Base-by-base conservation (phyloP, 495 filamentous ascomycete genomes). In the Physcia stellaris region DNA sequence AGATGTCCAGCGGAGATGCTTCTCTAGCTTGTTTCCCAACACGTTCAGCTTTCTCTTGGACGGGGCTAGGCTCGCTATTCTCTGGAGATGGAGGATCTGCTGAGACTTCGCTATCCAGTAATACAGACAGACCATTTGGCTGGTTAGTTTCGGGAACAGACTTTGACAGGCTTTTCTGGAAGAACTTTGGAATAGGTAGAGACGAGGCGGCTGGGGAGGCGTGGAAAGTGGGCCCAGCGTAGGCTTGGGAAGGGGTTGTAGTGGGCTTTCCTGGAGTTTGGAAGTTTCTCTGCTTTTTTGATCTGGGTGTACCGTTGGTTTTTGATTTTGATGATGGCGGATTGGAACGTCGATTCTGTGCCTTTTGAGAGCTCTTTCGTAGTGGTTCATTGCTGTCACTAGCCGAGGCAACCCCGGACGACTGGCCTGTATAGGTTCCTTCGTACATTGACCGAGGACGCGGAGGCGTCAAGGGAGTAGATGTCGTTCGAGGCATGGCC, bases 171-270 rank as follows among this genome's bases (percentile, higher is more conserved):
- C n/a, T n/a, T n/a, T n/a, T n/a, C n/a, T n/a, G n/a, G 37, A 94
- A 73, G 55, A 94, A 94, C 54, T 77, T 90, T 1, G 90, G 90
- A 29, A 94, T 83, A 0, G 92, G 92, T 4, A 99, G 70, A n/a
- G 84, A 74, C 3, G 86, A 88, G 2, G 92, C 82, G 2, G 86
- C 87, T 11, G 90, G 90, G 2, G 90, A 99, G 9, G 84, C 81
- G 54, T 95, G 88, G 57, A 99, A 99, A 0, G 84, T 92, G 12
- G 87, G 83, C 12, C 90, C 90, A 11, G 90, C 90, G 57, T 94
- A 99, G 41, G 83, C 69, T 39, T 46, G 46, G 4, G 30, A 29
- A 1, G 47, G 47, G 4, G 50, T 50, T 30, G 34, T 37, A 22
- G 34, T 39, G 15, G 20, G 12, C 7, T 34, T 41, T n/a, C 11